Conservation (phyloP, 192 early-diverging fungal genomes). For the Oehlia diaphana region DNA sequence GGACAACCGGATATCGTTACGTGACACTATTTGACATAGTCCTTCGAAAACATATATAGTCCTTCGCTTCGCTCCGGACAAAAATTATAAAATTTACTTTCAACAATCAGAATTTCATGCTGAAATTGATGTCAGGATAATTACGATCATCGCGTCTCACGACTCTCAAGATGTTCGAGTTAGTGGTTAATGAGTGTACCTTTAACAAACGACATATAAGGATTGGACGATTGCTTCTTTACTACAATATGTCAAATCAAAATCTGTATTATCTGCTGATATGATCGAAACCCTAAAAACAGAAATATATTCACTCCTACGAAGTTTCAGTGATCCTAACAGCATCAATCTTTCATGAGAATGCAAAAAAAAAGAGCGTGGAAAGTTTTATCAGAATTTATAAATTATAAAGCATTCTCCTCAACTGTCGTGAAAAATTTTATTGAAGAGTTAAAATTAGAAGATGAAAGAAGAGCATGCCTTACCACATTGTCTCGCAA, state of each 20-base stretch:
- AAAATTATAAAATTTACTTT: no score
- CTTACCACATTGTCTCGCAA: constrained; percentile 9
- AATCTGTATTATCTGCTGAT: constrained; percentile 23
- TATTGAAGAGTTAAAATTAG: constrained; percentile 19
- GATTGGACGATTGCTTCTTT: constrained; percentile 24
- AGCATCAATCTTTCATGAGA: constrained; percentile 17
- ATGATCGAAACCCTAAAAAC: constrained; percentile 23
- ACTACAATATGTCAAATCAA: constrained; percentile 29
- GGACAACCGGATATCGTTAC: no score
- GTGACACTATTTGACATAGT: no score
- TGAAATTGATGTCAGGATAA: no score
- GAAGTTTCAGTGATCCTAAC: constrained; percentile 11
- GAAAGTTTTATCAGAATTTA: constrained; percentile 28
- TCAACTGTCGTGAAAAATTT: constrained; percentile 27
- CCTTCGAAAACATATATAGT: no score
- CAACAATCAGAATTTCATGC: no score
- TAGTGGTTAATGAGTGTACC: constrained; percentile 13
- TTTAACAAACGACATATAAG: constrained; percentile 13
- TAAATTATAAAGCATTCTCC: constrained; percentile 22
- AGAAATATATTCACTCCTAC: constrained; percentile 26
- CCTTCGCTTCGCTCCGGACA: no score
- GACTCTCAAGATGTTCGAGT: constrained; percentile 28
- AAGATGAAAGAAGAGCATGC: constrained; percentile 18
- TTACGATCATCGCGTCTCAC: neutral
- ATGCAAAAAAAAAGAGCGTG: constrained; percentile 31